A percentile compares a stretch with the other conserved stretches of the same genome.
These are phyloP conservation scores for Phytophthora constricta DNA, from an alignment of 352 stramenopile genomes.

Conservation along the genomic window DNA sequence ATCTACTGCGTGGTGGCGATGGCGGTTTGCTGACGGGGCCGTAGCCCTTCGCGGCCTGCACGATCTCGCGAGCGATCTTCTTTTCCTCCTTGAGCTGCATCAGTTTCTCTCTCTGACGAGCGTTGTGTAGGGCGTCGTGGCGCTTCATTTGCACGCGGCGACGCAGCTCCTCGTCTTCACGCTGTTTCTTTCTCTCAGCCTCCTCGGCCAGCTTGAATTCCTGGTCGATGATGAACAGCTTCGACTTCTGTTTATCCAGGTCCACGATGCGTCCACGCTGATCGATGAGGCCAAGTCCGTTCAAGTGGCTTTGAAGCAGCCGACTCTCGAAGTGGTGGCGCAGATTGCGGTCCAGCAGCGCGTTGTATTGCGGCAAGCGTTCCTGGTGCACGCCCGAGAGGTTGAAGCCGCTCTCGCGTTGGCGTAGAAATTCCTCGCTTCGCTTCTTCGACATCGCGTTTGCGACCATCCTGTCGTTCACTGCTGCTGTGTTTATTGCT, in stretches of 20 bases:
- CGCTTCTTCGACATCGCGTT: slow-evolving; percentile 39
- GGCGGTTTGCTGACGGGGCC: slow-evolving; percentile 48
- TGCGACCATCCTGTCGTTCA: slow-evolving; percentile 21
- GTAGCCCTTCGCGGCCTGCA: slow-evolving; percentile 77
- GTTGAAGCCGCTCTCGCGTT: slow-evolving; percentile 69
- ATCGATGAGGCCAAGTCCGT: slow-evolving; percentile 87
- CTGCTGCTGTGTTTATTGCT: slow-evolving; percentile 7
- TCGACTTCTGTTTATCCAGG: slow-evolving; percentile 88
- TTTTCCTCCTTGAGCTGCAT: slow-evolving; percentile 90
- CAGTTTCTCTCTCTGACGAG: slow-evolving; percentile 82
- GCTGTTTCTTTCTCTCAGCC: slow-evolving; percentile 67
- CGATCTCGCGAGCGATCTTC: slow-evolving; percentile 86
- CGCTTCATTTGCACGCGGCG: slow-evolving; percentile 90
- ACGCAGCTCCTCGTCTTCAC: slow-evolving; percentile 89
- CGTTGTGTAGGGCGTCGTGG: slow-evolving; percentile 84
- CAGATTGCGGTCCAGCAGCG: slow-evolving; percentile 90
- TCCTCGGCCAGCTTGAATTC: slow-evolving; percentile 91
- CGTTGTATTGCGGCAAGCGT: slow-evolving; percentile 86
- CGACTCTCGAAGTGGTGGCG: slow-evolving; percentile 90
- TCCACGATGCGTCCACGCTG: slow-evolving; percentile 89
- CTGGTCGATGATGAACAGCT: slow-evolving; percentile 93
- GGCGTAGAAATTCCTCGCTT: slow-evolving; percentile 50
- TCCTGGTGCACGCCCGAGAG: slow-evolving; percentile 68
- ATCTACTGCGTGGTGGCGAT: slow-evolving; percentile 20
- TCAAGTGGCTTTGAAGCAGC: slow-evolving; percentile 78